These are phyloP conservation scores for Herpetospermum pedunculosum DNA, from an alignment of 306 rosid species.

Conservation along the genomic window DNA sequence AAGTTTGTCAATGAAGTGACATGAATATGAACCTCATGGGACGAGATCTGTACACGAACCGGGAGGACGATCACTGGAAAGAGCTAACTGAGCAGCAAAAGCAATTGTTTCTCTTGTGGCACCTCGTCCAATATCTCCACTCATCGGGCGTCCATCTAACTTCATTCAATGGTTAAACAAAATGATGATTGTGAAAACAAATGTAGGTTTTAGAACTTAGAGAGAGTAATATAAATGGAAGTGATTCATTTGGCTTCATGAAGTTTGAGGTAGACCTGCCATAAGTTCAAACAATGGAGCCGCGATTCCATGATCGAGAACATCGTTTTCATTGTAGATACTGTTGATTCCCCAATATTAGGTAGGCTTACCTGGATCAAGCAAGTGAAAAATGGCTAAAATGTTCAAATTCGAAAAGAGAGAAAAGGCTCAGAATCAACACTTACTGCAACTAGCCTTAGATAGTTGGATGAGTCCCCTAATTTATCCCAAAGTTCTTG, in stretches of 20 bases:
- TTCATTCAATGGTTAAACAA: conserved; percentile 19
- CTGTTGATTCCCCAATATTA: conserved; percentile 49
- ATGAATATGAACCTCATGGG: neutral
- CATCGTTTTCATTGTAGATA: conserved; percentile 56
- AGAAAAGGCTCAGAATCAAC: conserved; percentile 12
- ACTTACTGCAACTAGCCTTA: conserved; percentile 64
- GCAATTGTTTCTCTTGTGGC: conserved; percentile 75
- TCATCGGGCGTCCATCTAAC: conserved; percentile 97
- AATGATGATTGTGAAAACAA: neutral
- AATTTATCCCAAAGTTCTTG: conserved; percentile 65
- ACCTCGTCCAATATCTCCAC: conserved; percentile 92
- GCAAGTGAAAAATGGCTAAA: neutral
- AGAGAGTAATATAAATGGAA: neutral
- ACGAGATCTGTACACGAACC: conserved; percentile 31
- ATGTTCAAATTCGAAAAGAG: neutral
- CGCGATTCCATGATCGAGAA: conserved; percentile 57
- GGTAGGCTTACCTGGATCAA: conserved; percentile 74
- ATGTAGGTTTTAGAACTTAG: neutral
- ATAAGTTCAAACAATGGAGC: conserved; percentile 53
- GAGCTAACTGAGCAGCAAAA: conserved; percentile 55
- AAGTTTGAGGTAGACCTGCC: conserved; percentile 52
- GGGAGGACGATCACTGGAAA: conserved; percentile 47
- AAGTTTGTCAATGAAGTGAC: neutral
- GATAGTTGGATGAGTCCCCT: conserved; percentile 42
- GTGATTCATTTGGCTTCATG: neutral